A percentile compares a stretch with the other conserved stretches of the same genome.
Conservation (phyloP, 2,329 filamentous ascomycete genomes). For the Paraphoma chrysanthemicola region DNA sequence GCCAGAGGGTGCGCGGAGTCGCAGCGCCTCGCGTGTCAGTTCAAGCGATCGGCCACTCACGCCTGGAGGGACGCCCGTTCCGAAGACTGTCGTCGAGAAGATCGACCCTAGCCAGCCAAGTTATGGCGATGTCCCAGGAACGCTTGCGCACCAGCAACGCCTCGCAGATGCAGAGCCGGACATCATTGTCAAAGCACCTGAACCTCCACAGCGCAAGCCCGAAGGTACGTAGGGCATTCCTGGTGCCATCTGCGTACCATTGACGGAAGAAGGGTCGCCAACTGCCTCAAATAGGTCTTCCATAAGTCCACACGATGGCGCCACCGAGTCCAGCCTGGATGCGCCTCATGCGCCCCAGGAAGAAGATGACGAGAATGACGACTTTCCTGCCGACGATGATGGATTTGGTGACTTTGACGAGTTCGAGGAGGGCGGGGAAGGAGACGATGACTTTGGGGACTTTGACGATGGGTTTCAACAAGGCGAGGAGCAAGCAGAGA, state of each 20-base stretch:
- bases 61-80: conserved; percentile 61
- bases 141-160: conserved; percentile 62
- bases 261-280: conserved; percentile 68
- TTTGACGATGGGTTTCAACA: conserved; percentile 57
- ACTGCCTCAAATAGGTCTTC: conserved; percentile 60
- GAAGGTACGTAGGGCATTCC: conserved; percentile 63
- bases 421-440: conserved; percentile 61
- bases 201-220: conserved; percentile 51
- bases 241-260: conserved; percentile 58
- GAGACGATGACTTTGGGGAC: conserved; percentile 59
- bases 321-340: background rate
- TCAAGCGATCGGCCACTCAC: conserved; percentile 56
- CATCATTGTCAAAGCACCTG: conserved; percentile 58
- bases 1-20: conserved; percentile 47
- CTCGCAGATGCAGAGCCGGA: conserved; percentile 67
- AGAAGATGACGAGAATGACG: conserved; percentile 14
- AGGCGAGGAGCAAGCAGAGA: conserved; percentile 46
- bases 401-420: conserved; percentile 67
- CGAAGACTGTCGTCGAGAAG: conserved; percentile 67
- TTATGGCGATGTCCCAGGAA: conserved; percentile 69
- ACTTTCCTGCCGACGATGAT: conserved; percentile 55
- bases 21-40: conserved; percentile 50
- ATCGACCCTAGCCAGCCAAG: conserved; percentile 63
- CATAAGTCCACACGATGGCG: conserved; percentile 45
- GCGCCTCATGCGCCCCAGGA: conserved; percentile 11